phyloP scores from a whole-genome alignment of 306 rosid genomes.

The Amphicarpaea edgeworthii region DNA sequence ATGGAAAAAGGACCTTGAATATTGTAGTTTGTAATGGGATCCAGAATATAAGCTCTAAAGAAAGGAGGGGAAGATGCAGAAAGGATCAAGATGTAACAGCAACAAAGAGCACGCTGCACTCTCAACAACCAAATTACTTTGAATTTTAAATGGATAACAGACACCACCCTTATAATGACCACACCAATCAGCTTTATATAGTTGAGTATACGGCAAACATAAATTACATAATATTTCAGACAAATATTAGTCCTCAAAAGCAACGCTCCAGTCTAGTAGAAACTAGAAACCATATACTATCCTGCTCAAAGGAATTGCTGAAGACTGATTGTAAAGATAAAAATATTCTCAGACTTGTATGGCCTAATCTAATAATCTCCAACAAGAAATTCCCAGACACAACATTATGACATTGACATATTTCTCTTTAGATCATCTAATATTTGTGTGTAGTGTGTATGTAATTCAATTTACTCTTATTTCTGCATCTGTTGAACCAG shows the following conservation, averaged over 20 bases:
- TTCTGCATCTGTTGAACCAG: conserved; percentile 6
- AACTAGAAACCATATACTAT: conserved; percentile 12
- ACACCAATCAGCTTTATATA: conserved; percentile 8
- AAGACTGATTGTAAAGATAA: not conserved
- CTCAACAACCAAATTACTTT: conserved; percentile 8
- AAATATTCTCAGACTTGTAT: conserved; percentile 9
- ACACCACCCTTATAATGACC: not conserved
- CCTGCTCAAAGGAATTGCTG: conserved; percentile 1
- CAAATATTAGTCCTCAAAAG: not conserved
- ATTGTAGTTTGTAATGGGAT: conserved; percentile 25
- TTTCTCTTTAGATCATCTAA: conserved; percentile 4
- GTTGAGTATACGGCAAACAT: not conserved
- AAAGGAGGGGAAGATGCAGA: conserved; percentile 8
- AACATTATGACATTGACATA: not conserved
- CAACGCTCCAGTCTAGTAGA: not conserved
- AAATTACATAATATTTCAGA: not conserved
- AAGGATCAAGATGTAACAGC: conserved; percentile 15
- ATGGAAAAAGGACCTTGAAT: conserved; percentile 12
- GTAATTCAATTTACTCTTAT: not conserved
- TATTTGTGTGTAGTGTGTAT: not conserved
- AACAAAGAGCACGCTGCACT: conserved; percentile 25
- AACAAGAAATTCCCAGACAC: not conserved
- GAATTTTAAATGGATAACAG: not conserved
- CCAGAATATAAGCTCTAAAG: conserved; percentile 10
- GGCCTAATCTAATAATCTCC: conserved; percentile 7